Conservation (phyloP, 2,329 filamentous ascomycete species). For the Xylaria sp. region DNA sequence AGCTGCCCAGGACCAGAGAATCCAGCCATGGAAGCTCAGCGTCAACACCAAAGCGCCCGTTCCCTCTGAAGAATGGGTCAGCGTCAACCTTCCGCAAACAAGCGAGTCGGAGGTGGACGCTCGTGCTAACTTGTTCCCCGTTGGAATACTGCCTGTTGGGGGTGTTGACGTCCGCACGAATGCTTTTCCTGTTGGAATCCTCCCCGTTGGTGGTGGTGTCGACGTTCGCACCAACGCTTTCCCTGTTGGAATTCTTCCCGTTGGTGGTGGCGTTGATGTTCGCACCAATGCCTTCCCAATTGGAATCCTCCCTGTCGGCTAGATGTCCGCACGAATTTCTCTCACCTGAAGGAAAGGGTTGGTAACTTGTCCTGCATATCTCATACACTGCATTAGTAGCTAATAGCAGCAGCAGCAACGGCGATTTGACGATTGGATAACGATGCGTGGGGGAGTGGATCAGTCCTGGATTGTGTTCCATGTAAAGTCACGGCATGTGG, state of each 20-base stretch:
- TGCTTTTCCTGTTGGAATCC: slow-evolving; percentile 4
- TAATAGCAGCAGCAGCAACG: neutral
- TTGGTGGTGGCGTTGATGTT: slow-evolving; percentile 16
- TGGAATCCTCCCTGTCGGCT: slow-evolving; percentile 9
- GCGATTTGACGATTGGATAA: neutral
- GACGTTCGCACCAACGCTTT: slow-evolving; percentile 18
- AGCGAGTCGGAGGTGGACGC: slow-evolving; percentile 2
- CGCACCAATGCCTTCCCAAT: slow-evolving; percentile 13
- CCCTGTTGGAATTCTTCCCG: slow-evolving; percentile 6
- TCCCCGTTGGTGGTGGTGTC: neutral
- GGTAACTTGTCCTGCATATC: neutral
- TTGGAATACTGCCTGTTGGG: slow-evolving; percentile 2
- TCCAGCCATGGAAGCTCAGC: slow-evolving; percentile 29
- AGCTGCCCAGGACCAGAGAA: slow-evolving; percentile 21
- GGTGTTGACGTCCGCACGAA: slow-evolving; percentile 11
- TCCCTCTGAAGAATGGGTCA: slow-evolving; percentile 24
- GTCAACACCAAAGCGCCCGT: slow-evolving; percentile 12
- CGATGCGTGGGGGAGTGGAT: neutral
- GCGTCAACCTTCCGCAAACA: neutral
- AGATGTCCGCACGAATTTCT: neutral
- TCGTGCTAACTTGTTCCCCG: slow-evolving; percentile 8
- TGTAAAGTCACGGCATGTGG: neutral
- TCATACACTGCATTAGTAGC: neutral
- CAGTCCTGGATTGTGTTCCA: neutral
- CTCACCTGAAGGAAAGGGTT: neutral